Conservation (phyloP, 2,329 filamentous ascomycete genomes). For the Aspergillus neotritici region DNA sequence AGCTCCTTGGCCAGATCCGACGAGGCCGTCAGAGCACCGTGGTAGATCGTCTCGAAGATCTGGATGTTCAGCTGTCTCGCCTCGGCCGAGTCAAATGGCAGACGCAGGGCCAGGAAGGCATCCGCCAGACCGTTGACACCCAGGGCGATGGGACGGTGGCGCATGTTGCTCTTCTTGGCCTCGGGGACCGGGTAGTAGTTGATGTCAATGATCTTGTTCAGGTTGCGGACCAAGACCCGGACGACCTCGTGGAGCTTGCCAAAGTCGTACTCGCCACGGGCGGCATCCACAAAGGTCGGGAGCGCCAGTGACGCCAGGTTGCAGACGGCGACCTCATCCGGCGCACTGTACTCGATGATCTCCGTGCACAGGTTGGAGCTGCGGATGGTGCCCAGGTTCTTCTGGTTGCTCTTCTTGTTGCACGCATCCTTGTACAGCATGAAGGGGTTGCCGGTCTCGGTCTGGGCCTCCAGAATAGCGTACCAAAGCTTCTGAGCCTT, state of each 20-base stretch:
- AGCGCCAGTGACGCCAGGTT: constrained; percentile 93
- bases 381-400: constrained; percentile 97
- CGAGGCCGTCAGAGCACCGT: constrained; percentile 85
- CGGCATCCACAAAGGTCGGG: constrained; percentile 83
- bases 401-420: constrained; percentile 99
- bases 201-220: constrained; percentile 97
- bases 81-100: constrained; percentile 95
- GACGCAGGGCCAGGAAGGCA: constrained; percentile 90
- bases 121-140: constrained; percentile 97
- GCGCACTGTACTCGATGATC: constrained; percentile 94
- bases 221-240: constrained; percentile 84
- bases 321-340: constrained; percentile 97
- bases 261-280: constrained; percentile 83
- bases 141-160: constrained; percentile 90
- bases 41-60: constrained; percentile 99
- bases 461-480: constrained; percentile 94
- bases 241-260: constrained; percentile 92
- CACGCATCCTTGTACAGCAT: constrained; percentile 99
- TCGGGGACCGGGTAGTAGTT: constrained; percentile 98
- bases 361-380: constrained; percentile 99
- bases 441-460: constrained; percentile 97
- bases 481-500: constrained; percentile 99
- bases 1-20: constrained; percentile 76
- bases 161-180: constrained; percentile 92
- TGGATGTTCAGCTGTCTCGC: constrained; percentile 92